Conservation (phyloP, 2,329 filamentous ascomycete species). For the Epichloe brachyelytri region DNA sequence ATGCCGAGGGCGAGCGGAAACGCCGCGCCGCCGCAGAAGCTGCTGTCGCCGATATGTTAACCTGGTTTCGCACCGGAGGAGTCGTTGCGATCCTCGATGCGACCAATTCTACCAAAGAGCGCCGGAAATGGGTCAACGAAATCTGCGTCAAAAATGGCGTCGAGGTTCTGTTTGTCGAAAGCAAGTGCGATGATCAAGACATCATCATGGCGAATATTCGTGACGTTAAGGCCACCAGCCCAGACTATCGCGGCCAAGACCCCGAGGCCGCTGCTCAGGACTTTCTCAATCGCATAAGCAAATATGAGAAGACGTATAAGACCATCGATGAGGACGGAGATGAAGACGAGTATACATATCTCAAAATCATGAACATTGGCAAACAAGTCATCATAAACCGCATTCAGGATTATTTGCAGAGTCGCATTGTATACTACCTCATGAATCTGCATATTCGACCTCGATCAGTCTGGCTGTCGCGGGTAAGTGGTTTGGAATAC, state of each 20-base stretch:
- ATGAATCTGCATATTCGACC: constrained; percentile 98
- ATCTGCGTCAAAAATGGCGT: constrained; percentile 62
- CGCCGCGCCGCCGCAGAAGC: constrained; percentile 81
- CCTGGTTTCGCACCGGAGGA: constrained; percentile 74
- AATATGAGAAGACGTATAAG: constrained; percentile 95
- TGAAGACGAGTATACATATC: constrained; percentile 79
- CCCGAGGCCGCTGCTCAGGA: constrained; percentile 82
- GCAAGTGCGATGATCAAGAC: constrained; percentile 89
- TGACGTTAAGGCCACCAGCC: constrained; percentile 92
- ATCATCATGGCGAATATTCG: constrained; percentile 97
- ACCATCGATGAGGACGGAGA: constrained; percentile 71
- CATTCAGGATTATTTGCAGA: constrained; percentile 93
- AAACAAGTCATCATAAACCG: constrained; percentile 96
- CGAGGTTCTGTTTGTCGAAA: constrained; percentile 92
- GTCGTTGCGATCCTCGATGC: constrained; percentile 91
- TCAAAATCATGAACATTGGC: constrained; percentile 95
- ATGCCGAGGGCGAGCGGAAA: constrained; percentile 80
- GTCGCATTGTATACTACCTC: constrained; percentile 91
- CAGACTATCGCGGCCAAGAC: constrained; percentile 89
- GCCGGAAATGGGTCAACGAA: constrained; percentile 84
- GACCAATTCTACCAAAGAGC: constrained; percentile 86
- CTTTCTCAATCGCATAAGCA: constrained; percentile 86
- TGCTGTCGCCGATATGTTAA: constrained; percentile 84
- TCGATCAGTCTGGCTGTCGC: constrained; percentile 88
- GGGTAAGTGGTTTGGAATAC: constrained; percentile 41